phyloP scores from a whole-genome alignment of 495 filamentous ascomycete species.

The Gamarada debralockiae region DNA sequence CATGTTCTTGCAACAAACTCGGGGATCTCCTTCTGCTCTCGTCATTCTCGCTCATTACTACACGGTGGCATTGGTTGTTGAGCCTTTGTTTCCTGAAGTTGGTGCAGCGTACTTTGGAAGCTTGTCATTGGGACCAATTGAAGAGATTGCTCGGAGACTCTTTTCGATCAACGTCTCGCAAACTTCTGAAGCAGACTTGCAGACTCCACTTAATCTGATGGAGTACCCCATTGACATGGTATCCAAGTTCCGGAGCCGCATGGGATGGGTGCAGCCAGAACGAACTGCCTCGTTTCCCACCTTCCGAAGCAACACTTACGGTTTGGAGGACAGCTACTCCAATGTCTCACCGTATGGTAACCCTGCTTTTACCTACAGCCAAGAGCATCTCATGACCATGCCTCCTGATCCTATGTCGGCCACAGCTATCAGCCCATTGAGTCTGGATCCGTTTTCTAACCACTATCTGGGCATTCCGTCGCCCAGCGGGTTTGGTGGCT shows the following conservation, averaged over 20 bases:
- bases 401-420: slow-evolving; percentile 32
- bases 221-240: slow-evolving; percentile 61
- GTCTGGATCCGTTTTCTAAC: slow-evolving; percentile 43
- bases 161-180: slow-evolving; percentile 42
- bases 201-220: slow-evolving; percentile 53
- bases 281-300: slow-evolving; percentile 51
- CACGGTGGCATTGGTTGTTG: slow-evolving; percentile 78
- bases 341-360: slow-evolving; percentile 44
- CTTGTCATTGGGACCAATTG: slow-evolving; percentile 68
- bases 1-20: slow-evolving; percentile 54
- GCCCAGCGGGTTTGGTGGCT: slow-evolving; percentile 44
- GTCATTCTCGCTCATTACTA: slow-evolving; percentile 90
- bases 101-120: slow-evolving; percentile 83
- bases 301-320: slow-evolving; percentile 41
- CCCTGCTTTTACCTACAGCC: slow-evolving; percentile 53
- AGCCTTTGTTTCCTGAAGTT: slow-evolving; percentile 86
- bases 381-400: slow-evolving; percentile 42
- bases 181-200: slow-evolving; percentile 37
- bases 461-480: slow-evolving; percentile 55
- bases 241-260: slow-evolving; percentile 53
- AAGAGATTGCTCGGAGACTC: slow-evolving; percentile 69
- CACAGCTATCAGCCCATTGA: slow-evolving; percentile 42
- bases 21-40: slow-evolving; percentile 60
- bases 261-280: slow-evolving; percentile 55
- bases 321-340: slow-evolving; percentile 27